phyloP scores from a whole-genome alignment of 2,329 filamentous ascomycete species.

The Cordyceps farinosa region DNA sequence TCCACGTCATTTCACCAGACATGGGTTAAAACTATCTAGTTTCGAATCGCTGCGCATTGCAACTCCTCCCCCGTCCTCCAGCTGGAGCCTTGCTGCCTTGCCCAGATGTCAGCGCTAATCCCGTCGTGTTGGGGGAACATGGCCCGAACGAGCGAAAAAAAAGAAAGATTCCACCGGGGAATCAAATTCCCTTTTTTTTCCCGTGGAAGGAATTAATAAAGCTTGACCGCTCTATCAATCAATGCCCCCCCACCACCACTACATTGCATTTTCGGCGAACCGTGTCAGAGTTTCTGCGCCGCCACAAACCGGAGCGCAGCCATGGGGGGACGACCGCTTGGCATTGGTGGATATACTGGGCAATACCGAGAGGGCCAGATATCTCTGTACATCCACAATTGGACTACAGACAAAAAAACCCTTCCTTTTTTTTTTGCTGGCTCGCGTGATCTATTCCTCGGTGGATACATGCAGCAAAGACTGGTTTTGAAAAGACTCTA shows the following conservation, averaged over 20 bases:
- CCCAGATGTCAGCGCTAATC: conserved; percentile 6
- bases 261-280: no score
- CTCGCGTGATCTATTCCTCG: neutral
- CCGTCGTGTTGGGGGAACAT: no score
- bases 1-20: neutral
- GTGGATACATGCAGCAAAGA: neutral
- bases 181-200: neutral
- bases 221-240: no score
- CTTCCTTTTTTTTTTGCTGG: neutral
- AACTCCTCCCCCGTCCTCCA: neutral
- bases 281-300: no score
- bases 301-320: no score
- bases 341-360: neutral
- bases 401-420: neutral
- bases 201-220: no score
- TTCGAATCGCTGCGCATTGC: no score
- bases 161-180: no score
- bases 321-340: no score
- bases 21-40: neutral
- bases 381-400: neutral
- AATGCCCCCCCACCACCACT: no score
- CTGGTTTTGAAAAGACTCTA: no score
- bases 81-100: conserved; percentile 2
- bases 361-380: neutral
- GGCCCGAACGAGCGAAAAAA: no score